Evolutionary conservation across 148 eudicot species (phyloP).

Genomic region (Suaeda aralocaspica): DNA sequence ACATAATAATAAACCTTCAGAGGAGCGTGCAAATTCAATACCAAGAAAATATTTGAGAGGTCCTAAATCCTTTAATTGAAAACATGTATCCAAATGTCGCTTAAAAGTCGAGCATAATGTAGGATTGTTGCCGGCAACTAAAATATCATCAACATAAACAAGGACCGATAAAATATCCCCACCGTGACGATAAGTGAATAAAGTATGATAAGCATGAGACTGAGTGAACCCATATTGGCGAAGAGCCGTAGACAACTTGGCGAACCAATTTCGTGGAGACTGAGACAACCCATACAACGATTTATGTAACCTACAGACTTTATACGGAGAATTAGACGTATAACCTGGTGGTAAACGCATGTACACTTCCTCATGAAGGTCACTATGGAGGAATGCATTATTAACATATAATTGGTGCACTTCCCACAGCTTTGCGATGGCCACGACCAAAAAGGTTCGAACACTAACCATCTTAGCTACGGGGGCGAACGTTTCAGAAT

Average conservation of each 20-base stretch:
- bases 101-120: background rate
- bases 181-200: background rate
- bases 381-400: background rate
- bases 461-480: background rate
- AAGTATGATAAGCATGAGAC: background rate
- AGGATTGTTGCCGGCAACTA: background rate
- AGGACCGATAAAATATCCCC: background rate
- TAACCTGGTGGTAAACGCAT: background rate
- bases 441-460: background rate
- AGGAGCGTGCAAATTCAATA: no score
- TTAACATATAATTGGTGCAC: background rate
- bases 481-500: background rate
- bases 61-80: no score
- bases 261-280: background rate
- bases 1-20: no score
- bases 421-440: background rate
- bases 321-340: background rate
- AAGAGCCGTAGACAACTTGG: background rate
- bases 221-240: background rate
- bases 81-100: background rate
- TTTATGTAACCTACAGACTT: background rate
- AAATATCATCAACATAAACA: background rate
- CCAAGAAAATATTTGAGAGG: no score
- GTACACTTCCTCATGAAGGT: no score
- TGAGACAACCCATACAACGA: background rate